Evolutionary conservation across 148 eudicot species (phyloP).

Genomic region (Spergularia marina): DNA sequence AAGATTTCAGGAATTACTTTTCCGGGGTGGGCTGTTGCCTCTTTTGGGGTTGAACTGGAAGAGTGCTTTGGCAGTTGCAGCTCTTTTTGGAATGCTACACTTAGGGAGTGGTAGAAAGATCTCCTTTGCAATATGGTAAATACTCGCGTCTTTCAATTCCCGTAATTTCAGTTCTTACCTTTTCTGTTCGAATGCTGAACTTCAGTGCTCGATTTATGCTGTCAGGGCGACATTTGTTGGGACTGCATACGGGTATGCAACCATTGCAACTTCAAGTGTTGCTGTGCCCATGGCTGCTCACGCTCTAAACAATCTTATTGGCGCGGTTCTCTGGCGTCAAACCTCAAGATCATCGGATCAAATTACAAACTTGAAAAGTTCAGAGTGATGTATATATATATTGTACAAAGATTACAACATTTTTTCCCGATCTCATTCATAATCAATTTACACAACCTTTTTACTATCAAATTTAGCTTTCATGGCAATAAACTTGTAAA

Average conservation of each 20-base stretch:
- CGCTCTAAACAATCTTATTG: slow-evolving; percentile 73
- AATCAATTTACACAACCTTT: too few species aligned
- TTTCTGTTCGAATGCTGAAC: neutral
- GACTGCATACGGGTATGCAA: slow-evolving; percentile 69
- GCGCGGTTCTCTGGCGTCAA: slow-evolving; percentile 80
- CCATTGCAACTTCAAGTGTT: slow-evolving; percentile 67
- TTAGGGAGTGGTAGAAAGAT: slow-evolving; percentile 79
- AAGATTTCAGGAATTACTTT: slow-evolving; percentile 67
- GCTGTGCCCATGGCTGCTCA: slow-evolving; percentile 88
- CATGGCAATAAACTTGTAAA: too few species aligned
- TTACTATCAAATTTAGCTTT: too few species aligned
- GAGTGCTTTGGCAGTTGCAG: slow-evolving; percentile 59
- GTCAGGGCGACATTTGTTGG: slow-evolving; percentile 90
- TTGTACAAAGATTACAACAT: neutral
- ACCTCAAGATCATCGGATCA: slow-evolving; percentile 41
- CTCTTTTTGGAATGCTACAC: slow-evolving; percentile 74
- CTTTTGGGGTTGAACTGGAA: slow-evolving; percentile 65
- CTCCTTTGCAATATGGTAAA: slow-evolving; percentile 82
- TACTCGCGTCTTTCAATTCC: neutral
- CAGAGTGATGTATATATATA: neutral
- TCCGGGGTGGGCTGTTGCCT: slow-evolving; percentile 86
- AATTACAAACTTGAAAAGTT: slow-evolving; percentile 17
- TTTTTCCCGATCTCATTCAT: neutral
- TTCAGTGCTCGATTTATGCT: neutral
- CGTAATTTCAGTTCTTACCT: neutral